These are phyloP conservation scores for Mortierella sp. DNA, from an alignment of 371 early-diverging fungal genomes.

Conservation along the genomic window DNA sequence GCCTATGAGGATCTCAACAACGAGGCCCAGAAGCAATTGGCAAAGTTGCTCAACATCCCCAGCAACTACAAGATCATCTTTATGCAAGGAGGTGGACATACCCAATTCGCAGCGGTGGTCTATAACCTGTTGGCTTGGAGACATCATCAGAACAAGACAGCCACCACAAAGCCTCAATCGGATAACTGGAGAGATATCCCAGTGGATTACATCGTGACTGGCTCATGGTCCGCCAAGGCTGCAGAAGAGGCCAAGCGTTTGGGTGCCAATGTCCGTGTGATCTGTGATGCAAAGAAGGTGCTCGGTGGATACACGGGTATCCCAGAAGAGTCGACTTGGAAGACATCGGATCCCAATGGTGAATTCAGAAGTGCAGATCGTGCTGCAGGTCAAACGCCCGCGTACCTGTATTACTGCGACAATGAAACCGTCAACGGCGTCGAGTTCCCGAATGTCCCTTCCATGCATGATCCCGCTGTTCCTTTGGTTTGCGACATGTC, in stretches of 20 bases:
- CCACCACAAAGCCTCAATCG: conserved; percentile 18
- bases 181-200: conserved; percentile 54
- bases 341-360: conserved; percentile 71
- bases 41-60: conserved; percentile 82
- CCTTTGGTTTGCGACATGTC: conserved; percentile 96
- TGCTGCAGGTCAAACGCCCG: conserved; percentile 52
- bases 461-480: conserved; percentile 69
- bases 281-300: conserved; percentile 66
- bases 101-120: conserved; percentile 90
- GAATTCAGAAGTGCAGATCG: conserved; percentile 46
- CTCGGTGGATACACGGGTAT: conserved; percentile 65
- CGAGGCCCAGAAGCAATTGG: conserved; percentile 76
- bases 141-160: conserved; percentile 56
- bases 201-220: conserved; percentile 93
- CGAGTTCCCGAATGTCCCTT: conserved; percentile 75
- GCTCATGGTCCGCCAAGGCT: conserved; percentile 93
- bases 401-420: conserved; percentile 95
- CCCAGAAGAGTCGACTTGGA: conserved; percentile 73
- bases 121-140: conserved; percentile 88
- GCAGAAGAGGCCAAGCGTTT: conserved; percentile 86
- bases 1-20: conserved; percentile 81
- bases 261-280: conserved; percentile 73
- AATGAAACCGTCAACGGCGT: conserved; percentile 98
- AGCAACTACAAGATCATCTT: conserved; percentile 88
- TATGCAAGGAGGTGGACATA: conserved; percentile 96